Base-by-base conservation (phyloP, 352 stramenopile genomes). In the Phytophthora macrochlamydospora region DNA sequence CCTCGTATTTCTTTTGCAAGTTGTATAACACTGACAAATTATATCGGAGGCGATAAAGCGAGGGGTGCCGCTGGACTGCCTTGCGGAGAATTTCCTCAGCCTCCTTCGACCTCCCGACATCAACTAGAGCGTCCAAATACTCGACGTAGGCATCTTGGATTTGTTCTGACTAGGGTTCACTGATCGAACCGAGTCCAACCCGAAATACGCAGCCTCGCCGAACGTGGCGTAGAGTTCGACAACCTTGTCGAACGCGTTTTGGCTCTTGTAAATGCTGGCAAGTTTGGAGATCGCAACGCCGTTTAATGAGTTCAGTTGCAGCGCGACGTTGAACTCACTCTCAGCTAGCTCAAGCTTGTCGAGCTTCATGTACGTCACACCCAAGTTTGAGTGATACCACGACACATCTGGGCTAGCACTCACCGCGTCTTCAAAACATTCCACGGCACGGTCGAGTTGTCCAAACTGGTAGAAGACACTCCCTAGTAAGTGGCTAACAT, bases 401-500 rank as follows among this genome's bases (percentile, higher is more conserved):
- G 52, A 66, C 30, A 78, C 59, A 2, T 78, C 18, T 0, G 72
- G 75, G 3, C 61, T 56, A 4, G 32, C 6, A 7, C 55, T 8
- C 35, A 76, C 59, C n/a, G 67, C 75, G 46, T 29, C 51, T 1
- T 48, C 24, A 31, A 88, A 53, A 11, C 67, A 61, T 7, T 55
- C 12, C 5, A 69, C 56, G 3, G 74, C 79, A 1, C 33, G 28
- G 1, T 55, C 33, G 11, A 62, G 46, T 1, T 76, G 13, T 1
- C 65, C 65, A 7, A 49, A 62, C n/a, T 75, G 56, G 49, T 73
- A 76, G 29, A 67, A 33, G 24, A 75, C 12, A 3, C 73, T 67
- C 3, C 81, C 85, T 11, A 88, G 58, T 51, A 93, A 68, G 43
- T 93, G 85, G 13, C 78, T 33, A 6, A 69, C 80, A 37, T 93